Percentiles rank a stretch among this genome's conserved stretches.
Evolutionary conservation across 345 rosid species (phyloP).

Genomic region (Lepidium didymum): DNA sequence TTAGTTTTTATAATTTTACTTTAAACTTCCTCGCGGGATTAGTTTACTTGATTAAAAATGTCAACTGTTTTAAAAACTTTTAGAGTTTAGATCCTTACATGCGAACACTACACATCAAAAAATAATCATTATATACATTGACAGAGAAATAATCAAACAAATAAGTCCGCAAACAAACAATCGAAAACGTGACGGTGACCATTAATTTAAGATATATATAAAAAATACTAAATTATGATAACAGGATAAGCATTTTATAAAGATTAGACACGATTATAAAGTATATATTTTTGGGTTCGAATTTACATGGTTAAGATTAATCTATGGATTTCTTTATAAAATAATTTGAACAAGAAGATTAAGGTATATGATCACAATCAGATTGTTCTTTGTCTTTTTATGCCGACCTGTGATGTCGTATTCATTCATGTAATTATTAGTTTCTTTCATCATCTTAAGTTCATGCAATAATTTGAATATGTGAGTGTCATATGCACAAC

Average conservation of each 20-base stretch:
- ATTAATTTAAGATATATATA: neutral
- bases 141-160: neutral
- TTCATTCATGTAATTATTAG: slow-evolving; percentile 2
- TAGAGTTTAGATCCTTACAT: slow-evolving; percentile 1
- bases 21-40: neutral
- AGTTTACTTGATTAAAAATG: neutral
- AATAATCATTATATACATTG: neutral
- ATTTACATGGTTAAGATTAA: neutral
- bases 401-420: slow-evolving; percentile 22
- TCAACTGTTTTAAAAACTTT: slow-evolving; percentile 1
- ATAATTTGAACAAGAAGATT: neutral
- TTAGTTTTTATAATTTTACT: neutral
- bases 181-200: slow-evolving; percentile 12
- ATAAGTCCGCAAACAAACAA: neutral
- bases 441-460: neutral
- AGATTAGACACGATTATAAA: too few relatives aligned
- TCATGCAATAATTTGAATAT: slow-evolving; percentile 1
- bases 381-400: slow-evolving; percentile 17
- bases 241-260: too few relatives aligned
- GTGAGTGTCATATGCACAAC: neutral
- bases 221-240: too few relatives aligned
- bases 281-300: too few relatives aligned
- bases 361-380: neutral
- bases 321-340: neutral
- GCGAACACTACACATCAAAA: neutral